Conservation (phyloP, 495 filamentous ascomycete genomes). For the Penicillium egyptiacum region DNA sequence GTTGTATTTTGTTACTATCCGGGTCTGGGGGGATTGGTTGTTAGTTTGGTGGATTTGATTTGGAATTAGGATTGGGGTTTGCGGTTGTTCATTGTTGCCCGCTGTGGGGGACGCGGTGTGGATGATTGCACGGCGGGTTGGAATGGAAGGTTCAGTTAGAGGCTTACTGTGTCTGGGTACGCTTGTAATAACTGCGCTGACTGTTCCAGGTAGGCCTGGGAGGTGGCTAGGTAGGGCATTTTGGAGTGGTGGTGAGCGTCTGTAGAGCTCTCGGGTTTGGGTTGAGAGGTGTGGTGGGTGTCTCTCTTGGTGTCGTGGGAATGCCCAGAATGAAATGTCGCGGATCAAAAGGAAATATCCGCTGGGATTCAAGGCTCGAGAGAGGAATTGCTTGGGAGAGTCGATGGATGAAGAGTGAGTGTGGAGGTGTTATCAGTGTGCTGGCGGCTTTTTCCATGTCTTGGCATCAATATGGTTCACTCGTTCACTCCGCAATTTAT, state of each 20-base stretch:
- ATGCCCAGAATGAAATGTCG: neutral
- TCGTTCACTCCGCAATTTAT: neutral
- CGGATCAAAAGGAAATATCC: neutral
- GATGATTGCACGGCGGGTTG: neutral
- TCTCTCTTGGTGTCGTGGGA: neutral
- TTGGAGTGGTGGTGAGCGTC: conserved; percentile 21
- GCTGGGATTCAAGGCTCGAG: neutral
- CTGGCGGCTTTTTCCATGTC: conserved; percentile 33
- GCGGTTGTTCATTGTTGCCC: conserved; percentile 1
- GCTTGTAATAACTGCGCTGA: conserved; percentile 62
- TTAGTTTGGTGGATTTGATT: neutral
- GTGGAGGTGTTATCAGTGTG: conserved; percentile 23
- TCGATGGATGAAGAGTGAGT: neutral
- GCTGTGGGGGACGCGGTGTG: conserved; percentile 1
- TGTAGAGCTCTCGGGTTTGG: conserved; percentile 15
- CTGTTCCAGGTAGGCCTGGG: conserved; percentile 63
- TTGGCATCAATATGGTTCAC: conserved; percentile 22
- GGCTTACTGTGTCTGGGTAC: conserved; percentile 61
- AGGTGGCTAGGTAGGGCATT: conserved; percentile 63
- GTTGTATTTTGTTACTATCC: conserved; percentile 83
- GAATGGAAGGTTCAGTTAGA: conserved; percentile 11
- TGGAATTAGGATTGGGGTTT: conserved; percentile 5
- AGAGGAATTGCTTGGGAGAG: neutral
- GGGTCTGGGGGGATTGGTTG: conserved; percentile 52
- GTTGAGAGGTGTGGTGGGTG: conserved; percentile 3